These are phyloP conservation scores for Mimosa pudica DNA, from an alignment of 306 rosid genomes.

Conservation along the genomic window DNA sequence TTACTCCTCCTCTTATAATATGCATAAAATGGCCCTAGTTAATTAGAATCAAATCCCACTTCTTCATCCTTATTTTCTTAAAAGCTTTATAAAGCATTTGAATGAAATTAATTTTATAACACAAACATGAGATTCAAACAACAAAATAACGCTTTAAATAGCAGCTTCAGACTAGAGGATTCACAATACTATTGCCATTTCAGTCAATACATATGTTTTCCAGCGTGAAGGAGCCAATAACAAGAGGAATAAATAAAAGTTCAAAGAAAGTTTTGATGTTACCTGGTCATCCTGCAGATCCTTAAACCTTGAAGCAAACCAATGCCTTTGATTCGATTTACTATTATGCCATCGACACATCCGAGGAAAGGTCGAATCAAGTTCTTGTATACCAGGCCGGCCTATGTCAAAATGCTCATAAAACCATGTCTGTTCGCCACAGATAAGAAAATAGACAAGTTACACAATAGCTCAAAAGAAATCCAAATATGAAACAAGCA, in stretches of 20 bases:
- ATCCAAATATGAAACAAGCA: background rate
- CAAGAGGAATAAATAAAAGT: conserved; percentile 8
- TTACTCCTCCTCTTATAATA: too few species aligned
- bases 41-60: conserved; percentile 22
- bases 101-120: conserved; percentile 3
- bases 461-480: background rate
- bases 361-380: conserved; percentile 52
- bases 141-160: conserved; percentile 6
- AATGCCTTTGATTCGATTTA: conserved; percentile 45
- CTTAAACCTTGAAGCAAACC: conserved; percentile 48
- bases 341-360: conserved; percentile 57
- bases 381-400: conserved; percentile 47
- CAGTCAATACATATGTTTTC: conserved; percentile 23
- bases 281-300: conserved; percentile 56
- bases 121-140: conserved; percentile 29
- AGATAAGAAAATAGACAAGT: conserved; percentile 10
- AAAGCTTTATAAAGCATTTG: background rate
- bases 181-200: conserved; percentile 16
- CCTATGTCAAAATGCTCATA: conserved; percentile 67
- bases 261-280: conserved; percentile 23
- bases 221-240: background rate
- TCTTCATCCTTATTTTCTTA: background rate
- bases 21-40: too few species aligned
- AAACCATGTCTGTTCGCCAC: conserved; percentile 56
- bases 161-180: conserved; percentile 23